These are phyloP conservation scores for Magnaporthiopsis poae DNA, from an alignment of 2,329 filamentous ascomycete genomes.

Conservation along the genomic window DNA sequence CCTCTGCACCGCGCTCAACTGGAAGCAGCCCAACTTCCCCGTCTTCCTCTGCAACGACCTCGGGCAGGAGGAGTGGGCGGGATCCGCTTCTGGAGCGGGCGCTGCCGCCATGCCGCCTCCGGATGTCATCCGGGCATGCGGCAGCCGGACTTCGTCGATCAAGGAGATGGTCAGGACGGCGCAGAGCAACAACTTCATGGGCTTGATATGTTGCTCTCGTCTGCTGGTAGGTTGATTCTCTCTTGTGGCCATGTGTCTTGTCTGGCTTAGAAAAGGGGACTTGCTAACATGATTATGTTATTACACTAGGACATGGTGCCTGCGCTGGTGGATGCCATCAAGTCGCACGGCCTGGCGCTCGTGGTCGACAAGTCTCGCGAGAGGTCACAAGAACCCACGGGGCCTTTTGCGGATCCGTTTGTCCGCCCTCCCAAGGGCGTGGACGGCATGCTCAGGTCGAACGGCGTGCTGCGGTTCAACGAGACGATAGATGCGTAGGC, in stretches of 20 bases:
- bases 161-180: constrained; percentile 92
- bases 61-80: constrained; percentile 45
- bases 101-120: constrained; percentile 21
- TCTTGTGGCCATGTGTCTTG: background rate
- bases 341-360: constrained; percentile 82
- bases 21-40: constrained; percentile 98
- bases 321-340: constrained; percentile 83
- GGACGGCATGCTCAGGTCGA: constrained; percentile 74
- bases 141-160: constrained; percentile 69
- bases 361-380: constrained; percentile 76
- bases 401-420: constrained; percentile 39
- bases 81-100: constrained; percentile 23
- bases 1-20: constrained; percentile 89
- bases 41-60: constrained; percentile 92
- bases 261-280: background rate
- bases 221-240: constrained; percentile 56
- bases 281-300: background rate
- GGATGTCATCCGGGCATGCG: constrained; percentile 42
- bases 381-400: constrained; percentile 25
- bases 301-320: constrained; percentile 77
- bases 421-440: constrained; percentile 65
- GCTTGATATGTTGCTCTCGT: constrained; percentile 77
- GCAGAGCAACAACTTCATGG: constrained; percentile 97
- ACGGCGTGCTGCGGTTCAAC: constrained; percentile 85
- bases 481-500: constrained; percentile 84